These are phyloP conservation scores for Cornus florida DNA, from an alignment of 148 eudicot species.

Conservation along the genomic window DNA sequence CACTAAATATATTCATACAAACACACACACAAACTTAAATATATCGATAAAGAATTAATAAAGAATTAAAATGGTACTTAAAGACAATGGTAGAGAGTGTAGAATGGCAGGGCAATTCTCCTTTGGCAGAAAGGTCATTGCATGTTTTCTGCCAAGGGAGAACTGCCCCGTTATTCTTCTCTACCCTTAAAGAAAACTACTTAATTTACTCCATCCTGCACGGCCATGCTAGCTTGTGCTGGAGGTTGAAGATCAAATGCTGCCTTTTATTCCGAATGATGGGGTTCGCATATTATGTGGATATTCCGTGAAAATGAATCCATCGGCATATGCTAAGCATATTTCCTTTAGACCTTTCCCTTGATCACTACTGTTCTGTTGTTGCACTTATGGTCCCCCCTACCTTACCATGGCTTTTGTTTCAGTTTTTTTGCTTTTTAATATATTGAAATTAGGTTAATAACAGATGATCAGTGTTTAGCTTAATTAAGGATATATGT, in stretches of 20 bases:
- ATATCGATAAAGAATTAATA: background rate
- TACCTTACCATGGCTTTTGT: conserved; percentile 2
- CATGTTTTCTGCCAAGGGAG: conserved; percentile 26
- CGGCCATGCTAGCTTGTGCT: background rate
- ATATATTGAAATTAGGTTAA: background rate
- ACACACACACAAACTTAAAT: too few species aligned
- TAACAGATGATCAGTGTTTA: background rate
- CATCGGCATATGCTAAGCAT: conserved; percentile 20
- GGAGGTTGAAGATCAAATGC: background rate
- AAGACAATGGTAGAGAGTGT: conserved; percentile 10
- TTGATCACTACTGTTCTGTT: background rate
- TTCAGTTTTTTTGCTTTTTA: background rate
- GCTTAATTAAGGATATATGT: background rate
- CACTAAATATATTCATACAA: background rate
- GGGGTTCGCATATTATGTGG: conserved; percentile 14
- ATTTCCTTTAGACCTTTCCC: conserved; percentile 13
- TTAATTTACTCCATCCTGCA: background rate
- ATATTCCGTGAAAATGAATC: conserved; percentile 19
- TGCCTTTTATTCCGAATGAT: background rate
- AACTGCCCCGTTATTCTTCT: conserved; percentile 34
- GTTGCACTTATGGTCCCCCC: conserved; percentile 26
- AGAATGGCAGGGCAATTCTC: conserved; percentile 40
- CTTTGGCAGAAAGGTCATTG: conserved; percentile 15
- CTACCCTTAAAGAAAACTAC: background rate
- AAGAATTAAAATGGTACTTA: background rate